Base-by-base conservation (phyloP, 1,139 yeast genomes). In the Hansenula sp. region DNA sequence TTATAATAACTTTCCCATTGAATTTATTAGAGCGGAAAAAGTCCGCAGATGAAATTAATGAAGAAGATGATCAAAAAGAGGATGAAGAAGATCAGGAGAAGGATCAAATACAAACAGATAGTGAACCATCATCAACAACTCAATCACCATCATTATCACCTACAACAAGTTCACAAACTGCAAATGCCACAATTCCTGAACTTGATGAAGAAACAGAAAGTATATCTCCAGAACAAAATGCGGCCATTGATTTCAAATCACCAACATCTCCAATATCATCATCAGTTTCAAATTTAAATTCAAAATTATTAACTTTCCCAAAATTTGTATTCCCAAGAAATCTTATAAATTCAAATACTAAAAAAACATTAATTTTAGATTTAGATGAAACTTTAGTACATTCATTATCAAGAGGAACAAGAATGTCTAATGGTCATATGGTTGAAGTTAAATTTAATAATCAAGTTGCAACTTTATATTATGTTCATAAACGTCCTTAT, bases 361-460 rank as follows among this genome's bases (percentile, higher is more conserved):
- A 69, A 48, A 92, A 90, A 59, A 83, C 90, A 1, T 69, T 92
- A 32, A 82, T 92, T 1, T 68, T 92, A 24, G 98, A 92, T 60
- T 72, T 92, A 29, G 98, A 92, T 62, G 98, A 92, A 57, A 92
- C 98, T 0, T 66, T 92, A 44, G 89, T 92, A 44, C 98, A 92
- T 60, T 88, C 97, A 1, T 70, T 89, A 41, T 81, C 94, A 2
- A 71, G 95, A 43, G 80, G 85, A 8, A 65, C 75, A 19, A 64
- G 74, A 33, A 71, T 76, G 46, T 66, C 79, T 10, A 66, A 75
- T 26, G 76, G 80, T 37, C 88, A 82, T 54, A 82, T 89, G 75
- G 86, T 92, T 39, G 97, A 92, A 64, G 90, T 92, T 45, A 83
- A 79, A 53, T 71, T 89, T 39, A 75, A 75, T 48, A 64, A 65